Percentiles rank a stretch among this genome's conserved stretches.
These are phyloP conservation scores for Myriangium duriaei DNA, from an alignment of 2,329 filamentous ascomycete species.

Conservation along the genomic window DNA sequence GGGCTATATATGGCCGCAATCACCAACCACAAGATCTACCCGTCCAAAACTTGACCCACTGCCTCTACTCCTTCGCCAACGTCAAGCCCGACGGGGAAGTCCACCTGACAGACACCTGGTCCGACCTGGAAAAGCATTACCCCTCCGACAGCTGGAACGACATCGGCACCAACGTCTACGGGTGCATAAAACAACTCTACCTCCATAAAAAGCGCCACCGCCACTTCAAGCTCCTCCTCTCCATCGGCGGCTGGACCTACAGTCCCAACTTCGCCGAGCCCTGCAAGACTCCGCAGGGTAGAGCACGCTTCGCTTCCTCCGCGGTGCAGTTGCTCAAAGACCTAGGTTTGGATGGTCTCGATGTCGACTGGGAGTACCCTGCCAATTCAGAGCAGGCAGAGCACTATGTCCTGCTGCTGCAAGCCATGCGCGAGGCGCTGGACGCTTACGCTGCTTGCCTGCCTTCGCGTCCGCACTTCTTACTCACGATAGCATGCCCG, in stretches of 20 bases:
- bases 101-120: conserved; percentile 54
- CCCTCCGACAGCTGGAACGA: conserved; percentile 52
- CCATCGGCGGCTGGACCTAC: conserved; percentile 73
- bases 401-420: conserved; percentile 29
- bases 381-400: conserved; percentile 27
- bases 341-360: conserved; percentile 52
- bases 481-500: conserved; percentile 33
- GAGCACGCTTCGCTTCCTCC: conserved; percentile 54
- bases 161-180: conserved; percentile 59
- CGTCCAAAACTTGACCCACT: conserved; percentile 68
- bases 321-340: conserved; percentile 67
- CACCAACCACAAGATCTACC: conserved; percentile 78
- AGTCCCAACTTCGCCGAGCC: conserved; percentile 65
- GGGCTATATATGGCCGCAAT: conserved; percentile 76
- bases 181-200: conserved; percentile 65
- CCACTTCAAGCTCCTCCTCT: conserved; percentile 66
- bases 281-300: conserved; percentile 48
- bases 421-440: conserved; percentile 26
- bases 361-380: conserved; percentile 39
- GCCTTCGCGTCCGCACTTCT: conserved; percentile 25
- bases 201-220: conserved; percentile 64
- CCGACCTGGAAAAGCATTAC: conserved; percentile 60
- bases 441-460: conserved; percentile 28
- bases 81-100: conserved; percentile 73
- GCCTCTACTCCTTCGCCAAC: conserved; percentile 88